Evolutionary conservation across 176 grass and related monocot species (phyloP).

Genomic region (Musa acuminata): DNA sequence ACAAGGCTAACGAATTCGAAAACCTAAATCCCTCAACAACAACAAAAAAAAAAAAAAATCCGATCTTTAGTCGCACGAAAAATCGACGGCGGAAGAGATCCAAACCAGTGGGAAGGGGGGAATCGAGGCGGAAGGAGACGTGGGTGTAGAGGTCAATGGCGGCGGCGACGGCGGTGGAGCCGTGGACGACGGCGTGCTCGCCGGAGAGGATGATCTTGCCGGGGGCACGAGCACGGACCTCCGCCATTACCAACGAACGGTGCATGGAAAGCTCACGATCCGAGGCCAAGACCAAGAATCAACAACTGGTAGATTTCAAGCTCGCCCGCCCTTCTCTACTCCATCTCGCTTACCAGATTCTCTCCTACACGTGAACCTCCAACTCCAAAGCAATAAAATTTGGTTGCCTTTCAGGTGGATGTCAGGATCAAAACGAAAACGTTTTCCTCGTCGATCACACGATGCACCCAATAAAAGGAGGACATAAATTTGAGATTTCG

Average conservation of each 20-base stretch:
- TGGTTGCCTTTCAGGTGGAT: too few species aligned
- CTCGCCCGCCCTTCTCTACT: too few species aligned
- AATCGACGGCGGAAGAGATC: neutral
- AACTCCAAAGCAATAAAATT: too few species aligned
- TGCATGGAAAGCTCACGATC: neutral
- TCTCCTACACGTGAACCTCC: too few species aligned
- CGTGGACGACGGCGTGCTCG: constrained; percentile 92
- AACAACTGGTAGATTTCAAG: too few species aligned
- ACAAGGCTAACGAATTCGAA: neutral
- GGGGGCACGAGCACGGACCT: constrained; percentile 56
- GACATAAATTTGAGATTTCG: too few species aligned
- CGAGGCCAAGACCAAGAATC: too few species aligned
- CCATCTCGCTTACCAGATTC: too few species aligned
- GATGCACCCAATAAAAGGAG: too few species aligned
- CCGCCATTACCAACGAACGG: neutral
- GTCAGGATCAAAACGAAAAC: too few species aligned
- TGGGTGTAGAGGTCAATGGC: constrained; percentile 68
- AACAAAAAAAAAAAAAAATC: constrained; percentile 5
- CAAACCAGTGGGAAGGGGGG: neutral
- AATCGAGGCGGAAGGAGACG: constrained; percentile 23
- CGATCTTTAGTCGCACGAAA: too few species aligned
- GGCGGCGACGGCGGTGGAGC: constrained; percentile 55
- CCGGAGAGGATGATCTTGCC: constrained; percentile 85
- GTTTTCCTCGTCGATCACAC: too few species aligned
- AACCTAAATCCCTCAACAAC: neutral